Base-by-base conservation (phyloP, 179 eudicot genomes). In the Gypsophila paniculata region DNA sequence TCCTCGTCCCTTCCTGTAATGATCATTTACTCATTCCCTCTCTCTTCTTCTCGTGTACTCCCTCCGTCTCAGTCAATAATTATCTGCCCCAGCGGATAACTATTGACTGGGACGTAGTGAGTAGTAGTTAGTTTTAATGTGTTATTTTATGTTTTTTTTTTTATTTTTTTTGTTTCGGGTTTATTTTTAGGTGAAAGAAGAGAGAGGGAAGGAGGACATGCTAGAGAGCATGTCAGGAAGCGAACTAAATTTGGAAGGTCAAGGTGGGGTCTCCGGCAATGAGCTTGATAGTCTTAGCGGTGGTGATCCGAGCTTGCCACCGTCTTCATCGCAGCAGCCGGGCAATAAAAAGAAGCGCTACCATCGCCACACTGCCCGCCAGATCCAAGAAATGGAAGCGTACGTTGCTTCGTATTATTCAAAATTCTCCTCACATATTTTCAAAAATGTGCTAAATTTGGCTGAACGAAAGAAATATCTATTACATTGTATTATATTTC, bases 341-440 rank as follows among this genome's bases (percentile, higher is more conserved):
- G 11, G 1, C 12, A 67, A 67, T 49, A 94, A 94, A 85, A 91
- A 87, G 81, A 94, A 94, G 74, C 91, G 97, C 48, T 94, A 91
- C 77, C 97, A 94, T 65, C 84, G 99, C 53, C 99, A 94, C 84
- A 94, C 99, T 39, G 83, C 94, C 44, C 93, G 86, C 65, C 99
- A 94, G 83, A 94, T 94, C 85, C 99, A 94, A 82, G 97, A 94
- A 81, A 89, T 94, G 97, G 99, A 94, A 79, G 75, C 96, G 99
- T 94, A 86, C n/a, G 83, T 58, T n/a, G n/a, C n/a, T 13, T 32
- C 34, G 0, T 22, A 13, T 6, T 4, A 57, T 39, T n/a, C n/a
- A n/a, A n/a, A n/a, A n/a, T n/a, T n/a, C n/a, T n/a, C n/a, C n/a
- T n/a, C n/a, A n/a, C n/a, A n/a, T n/a, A n/a, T n/a, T n/a, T n/a